Evolutionary conservation across 495 filamentous ascomycete genomes (phyloP).

Genomic region (Penicillium paradoxum): DNA sequence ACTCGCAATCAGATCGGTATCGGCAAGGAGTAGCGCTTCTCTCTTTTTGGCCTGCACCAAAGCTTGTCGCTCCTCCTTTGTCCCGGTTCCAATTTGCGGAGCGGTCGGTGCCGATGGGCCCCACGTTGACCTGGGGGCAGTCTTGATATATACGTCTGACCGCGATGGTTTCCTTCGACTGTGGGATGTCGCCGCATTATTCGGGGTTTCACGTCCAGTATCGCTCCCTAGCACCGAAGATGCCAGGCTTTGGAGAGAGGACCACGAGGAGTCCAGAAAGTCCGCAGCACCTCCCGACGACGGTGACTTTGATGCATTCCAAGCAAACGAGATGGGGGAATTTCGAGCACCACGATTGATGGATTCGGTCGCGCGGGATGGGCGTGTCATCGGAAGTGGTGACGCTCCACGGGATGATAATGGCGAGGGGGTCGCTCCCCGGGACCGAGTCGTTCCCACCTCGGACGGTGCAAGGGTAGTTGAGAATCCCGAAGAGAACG

Average conservation of each 20-base stretch:
- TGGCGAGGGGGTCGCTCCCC: constrained; percentile 40
- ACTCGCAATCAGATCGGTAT: constrained; percentile 44
- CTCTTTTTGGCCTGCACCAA: constrained; percentile 59
- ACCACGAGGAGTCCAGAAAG: constrained; percentile 50
- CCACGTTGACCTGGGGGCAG: constrained; percentile 47
- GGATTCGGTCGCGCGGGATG: constrained; percentile 35
- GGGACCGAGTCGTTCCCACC: constrained; percentile 30
- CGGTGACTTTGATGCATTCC: constrained; percentile 25
- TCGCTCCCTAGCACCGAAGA: constrained; percentile 50
- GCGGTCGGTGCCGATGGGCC: constrained; percentile 45
- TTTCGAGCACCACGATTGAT: constrained; percentile 15
- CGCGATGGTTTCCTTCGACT: constrained; percentile 43
- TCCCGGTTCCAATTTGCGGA: constrained; percentile 47
- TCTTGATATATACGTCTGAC: constrained; percentile 37
- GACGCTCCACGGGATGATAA: constrained; percentile 42
- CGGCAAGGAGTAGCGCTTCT: constrained; percentile 53
- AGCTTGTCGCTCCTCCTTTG: constrained; percentile 52
- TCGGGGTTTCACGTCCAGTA: constrained; percentile 29
- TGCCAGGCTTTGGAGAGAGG: constrained; percentile 50
- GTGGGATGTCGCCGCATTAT: constrained; percentile 26
- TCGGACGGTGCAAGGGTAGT: constrained; percentile 24
- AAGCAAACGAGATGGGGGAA: constrained; percentile 26
- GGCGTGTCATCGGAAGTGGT: constrained; percentile 44
- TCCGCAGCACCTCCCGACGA: constrained; percentile 36
- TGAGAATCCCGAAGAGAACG: constrained; percentile 30